Evolutionary conservation across 169 alveolate species (phyloP), one percentile per base, ranked within the genome.

Genomic region (Plasmodium blacklocki): DNA sequence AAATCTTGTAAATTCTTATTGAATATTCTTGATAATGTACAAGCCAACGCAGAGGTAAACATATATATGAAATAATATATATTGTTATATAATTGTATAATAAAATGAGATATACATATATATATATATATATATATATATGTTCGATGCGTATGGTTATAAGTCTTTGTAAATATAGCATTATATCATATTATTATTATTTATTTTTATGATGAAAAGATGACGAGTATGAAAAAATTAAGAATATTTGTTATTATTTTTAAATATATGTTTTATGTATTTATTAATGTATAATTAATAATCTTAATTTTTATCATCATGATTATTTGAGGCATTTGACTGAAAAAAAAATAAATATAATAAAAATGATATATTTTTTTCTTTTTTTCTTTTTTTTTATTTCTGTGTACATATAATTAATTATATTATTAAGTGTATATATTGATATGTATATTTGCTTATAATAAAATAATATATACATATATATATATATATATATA

Each of bases 41-140:
- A 96, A 89, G 94, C 99, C 39, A 98, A 98, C 93, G 99, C 99
- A 47, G 99, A 97, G 96, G 98, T 95, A 88, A 18, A 5, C 47
- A 39, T 39, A 5, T 39, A 39, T 93, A 68, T 62, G 18, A n/a
- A 73, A 29, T 12, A 26, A 26, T 58, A 2, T 26, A 45, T 14
- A 7, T 23, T n/a, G 0, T 39, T 26, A 58, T 56, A 88, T 90
- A 66, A 80, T 83, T 66, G 54, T 18, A 75, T 54, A 92, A 85
- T 75, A 92, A 91, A 39, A 39, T 39, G 47, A 5, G 47, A 39
- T 39, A 39, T 39, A 39, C 47, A 39, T 39, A 39, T 39, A 39
- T 39, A 39, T 5, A 39, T 39, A 26, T 26, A 26, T 92, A 92
- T 91, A 92, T 74, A 73, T 88, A 93, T 85, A 45, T 62, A 67